Conservation (phyloP, 108 stramenopile species). For the Skeletonema marinoi region DNA sequence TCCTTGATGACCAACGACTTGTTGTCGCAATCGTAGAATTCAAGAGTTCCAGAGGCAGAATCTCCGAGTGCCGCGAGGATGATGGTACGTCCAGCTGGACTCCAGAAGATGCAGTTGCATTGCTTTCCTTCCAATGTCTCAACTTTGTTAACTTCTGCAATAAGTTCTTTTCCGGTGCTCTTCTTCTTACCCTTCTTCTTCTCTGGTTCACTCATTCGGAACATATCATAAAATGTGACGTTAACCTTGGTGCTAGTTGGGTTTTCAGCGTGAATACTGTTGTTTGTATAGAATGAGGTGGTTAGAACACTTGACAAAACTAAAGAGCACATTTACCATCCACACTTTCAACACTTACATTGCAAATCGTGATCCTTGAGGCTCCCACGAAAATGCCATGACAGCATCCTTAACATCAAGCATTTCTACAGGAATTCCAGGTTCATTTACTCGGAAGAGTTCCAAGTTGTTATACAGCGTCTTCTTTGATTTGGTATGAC, state of each 20-base stretch:
- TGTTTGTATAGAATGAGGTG: neutral
- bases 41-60: conserved; percentile 83
- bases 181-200: conserved; percentile 69
- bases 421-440: conserved; percentile 94
- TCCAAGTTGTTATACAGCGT: conserved; percentile 95
- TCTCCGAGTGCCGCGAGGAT: conserved; percentile 92
- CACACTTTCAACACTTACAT: conserved; percentile 32
- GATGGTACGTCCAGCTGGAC: conserved; percentile 90
- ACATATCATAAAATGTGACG: conserved; percentile 95
- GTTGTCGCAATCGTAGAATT: conserved; percentile 94
- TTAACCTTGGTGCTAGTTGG: conserved; percentile 83
- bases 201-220: conserved; percentile 35
- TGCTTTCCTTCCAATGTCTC: conserved; percentile 85
- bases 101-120: conserved; percentile 94
- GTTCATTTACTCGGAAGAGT: conserved; percentile 89
- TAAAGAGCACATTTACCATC: neutral
- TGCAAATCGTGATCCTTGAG: conserved; percentile 90
- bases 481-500: conserved; percentile 96
- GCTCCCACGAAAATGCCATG: conserved; percentile 96
- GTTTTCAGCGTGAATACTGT: conserved; percentile 89
- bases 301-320: neutral
- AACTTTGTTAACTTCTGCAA: conserved; percentile 78
- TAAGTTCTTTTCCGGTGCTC: conserved; percentile 40
- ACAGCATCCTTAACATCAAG: conserved; percentile 92
- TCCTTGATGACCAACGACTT: conserved; percentile 84